phyloP scores from a whole-genome alignment of 805 yeast genomes.

The Metschnikowia dekortorum region DNA sequence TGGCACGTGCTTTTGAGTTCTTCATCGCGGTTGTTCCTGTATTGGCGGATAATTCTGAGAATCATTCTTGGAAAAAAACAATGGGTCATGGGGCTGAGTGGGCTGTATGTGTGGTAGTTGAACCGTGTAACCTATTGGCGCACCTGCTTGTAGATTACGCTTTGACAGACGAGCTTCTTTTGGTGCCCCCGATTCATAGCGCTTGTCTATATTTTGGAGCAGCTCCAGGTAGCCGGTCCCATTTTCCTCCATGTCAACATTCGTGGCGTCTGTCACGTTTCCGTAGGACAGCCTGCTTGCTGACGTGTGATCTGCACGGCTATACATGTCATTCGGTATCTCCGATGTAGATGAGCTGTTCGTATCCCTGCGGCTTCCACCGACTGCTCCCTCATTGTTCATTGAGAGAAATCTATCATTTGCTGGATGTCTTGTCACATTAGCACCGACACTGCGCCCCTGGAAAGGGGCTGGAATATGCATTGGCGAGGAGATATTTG shows the following conservation, averaged over 20 bases:
- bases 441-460: neutral
- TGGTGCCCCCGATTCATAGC: neutral
- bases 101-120: neutral
- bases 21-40: no score
- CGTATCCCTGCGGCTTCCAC: neutral
- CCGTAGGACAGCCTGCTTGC: neutral
- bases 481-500: neutral
- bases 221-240: neutral
- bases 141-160: neutral
- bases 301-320: neutral
- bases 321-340: neutral
- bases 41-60: neutral
- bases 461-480: neutral
- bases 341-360: neutral
- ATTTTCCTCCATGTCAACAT: neutral
- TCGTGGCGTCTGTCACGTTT: neutral
- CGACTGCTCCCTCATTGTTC: neutral
- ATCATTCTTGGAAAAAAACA: neutral
- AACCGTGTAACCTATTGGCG: neutral
- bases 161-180: neutral
- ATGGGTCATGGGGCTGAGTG: no score
- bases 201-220: neutral
- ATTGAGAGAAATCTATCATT: neutral
- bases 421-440: neutral
- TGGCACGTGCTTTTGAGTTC: neutral